Evolutionary conservation across 805 yeast species (phyloP), one percentile per base, ranked within the genome.

Genomic region (Kuraishia cidri): DNA sequence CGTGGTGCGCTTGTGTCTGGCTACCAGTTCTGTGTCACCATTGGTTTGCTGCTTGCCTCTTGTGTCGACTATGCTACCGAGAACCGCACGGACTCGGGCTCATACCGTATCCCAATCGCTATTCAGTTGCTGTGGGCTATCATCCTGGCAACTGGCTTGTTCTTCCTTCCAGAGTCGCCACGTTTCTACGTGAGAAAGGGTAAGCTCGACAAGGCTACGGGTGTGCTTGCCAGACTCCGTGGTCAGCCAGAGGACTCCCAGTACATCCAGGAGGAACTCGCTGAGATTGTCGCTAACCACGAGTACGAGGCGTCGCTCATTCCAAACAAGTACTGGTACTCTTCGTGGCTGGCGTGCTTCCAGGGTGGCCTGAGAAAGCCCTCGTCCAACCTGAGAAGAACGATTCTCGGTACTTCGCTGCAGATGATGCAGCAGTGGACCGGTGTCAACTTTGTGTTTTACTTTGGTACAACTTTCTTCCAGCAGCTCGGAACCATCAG

Each of bases 1-100:
- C 67, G 94, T 60, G 94, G 94, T 44, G 73, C 86, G 13, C 64
- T 80, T 39, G 86, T 82, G 30, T 73, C 82, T 35, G 69, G 81
- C 35, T 84, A 80, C 54, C 94, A 83, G 54, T 56, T 55, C 41
- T 52, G 54, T 43, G 67, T 72, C 44, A 80, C 92, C 3, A 68
- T 84, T 62, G 94, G 94, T 32, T 56, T 81, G 28, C 52, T 79
- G 31, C 61, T 83, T 19, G 87, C 90, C 6, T 69, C 80, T 43
- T 71, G 81, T 39, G 71, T 82, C 29, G 75, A 79, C 45, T 81
- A 79, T 46, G 87, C 78, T 23, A 75, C 86, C 4, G 62, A 79
- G 40, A 49, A 60, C 37, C 58, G 73, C 39, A 48, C 56, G 21
- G 66, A 65, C 38, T 57, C 73, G 10, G 80, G 75, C 7, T 64